A percentile compares a stretch with the other conserved stretches of the same genome.
These are phyloP conservation scores for Harringtonia aguacate DNA, from an alignment of 2,329 filamentous ascomycete genomes.

Conservation along the genomic window DNA sequence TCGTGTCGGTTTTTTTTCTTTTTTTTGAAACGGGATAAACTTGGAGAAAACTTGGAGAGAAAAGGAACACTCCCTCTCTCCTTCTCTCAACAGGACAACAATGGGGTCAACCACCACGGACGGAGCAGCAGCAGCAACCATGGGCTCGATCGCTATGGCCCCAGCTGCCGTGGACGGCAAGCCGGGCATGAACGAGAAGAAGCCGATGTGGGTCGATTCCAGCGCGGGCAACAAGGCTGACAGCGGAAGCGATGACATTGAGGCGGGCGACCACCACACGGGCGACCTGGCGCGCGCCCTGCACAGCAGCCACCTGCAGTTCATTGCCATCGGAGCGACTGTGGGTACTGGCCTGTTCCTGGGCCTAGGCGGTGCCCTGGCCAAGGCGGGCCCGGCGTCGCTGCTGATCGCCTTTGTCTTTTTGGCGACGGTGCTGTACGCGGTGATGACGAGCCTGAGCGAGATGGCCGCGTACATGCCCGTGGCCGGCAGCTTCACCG, in stretches of 20 bases:
- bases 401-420: conserved; percentile 58
- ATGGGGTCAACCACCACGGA: too few species aligned
- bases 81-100: too few species aligned
- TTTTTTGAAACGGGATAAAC: too few species aligned
- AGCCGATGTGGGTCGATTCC: background rate
- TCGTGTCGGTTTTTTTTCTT: too few species aligned
- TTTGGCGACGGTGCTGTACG: conserved; percentile 61
- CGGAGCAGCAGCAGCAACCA: too few species aligned
- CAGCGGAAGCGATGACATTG: background rate
- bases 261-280: background rate
- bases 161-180: too few species aligned
- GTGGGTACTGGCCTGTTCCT: conserved; percentile 65
- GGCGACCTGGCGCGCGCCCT: conserved; percentile 21
- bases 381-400: conserved; percentile 53
- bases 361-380: conserved; percentile 51
- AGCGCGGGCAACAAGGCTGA: background rate
- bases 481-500: conserved; percentile 64
- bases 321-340: conserved; percentile 38
- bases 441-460: conserved; percentile 58
- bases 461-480: conserved; percentile 73
- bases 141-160: too few species aligned
- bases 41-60: too few species aligned
- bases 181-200: background rate
- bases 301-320: conserved; percentile 22
- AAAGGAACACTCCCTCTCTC: too few species aligned